Percentiles rank a stretch among this genome's conserved stretches.
phyloP scores from a whole-genome alignment of 2,329 filamentous ascomycete genomes.

The Sclerotinia nivalis region DNA sequence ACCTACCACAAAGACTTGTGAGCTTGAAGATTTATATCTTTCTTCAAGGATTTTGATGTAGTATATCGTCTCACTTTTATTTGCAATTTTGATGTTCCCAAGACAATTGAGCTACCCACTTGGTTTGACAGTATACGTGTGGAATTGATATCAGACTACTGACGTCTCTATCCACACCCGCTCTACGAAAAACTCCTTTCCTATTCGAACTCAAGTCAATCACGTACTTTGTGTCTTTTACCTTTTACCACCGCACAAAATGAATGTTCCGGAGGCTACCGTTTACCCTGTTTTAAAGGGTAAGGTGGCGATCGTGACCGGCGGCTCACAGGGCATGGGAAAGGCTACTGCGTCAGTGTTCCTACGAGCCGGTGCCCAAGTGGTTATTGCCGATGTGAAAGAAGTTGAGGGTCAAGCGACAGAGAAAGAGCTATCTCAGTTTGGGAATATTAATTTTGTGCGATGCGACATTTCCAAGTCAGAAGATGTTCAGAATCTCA shows the following conservation, averaged over 20 bases:
- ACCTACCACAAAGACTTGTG: neutral
- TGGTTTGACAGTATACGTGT: neutral
- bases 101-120: neutral
- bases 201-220: neutral
- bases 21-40: neutral
- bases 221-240: neutral
- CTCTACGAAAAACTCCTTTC: neutral
- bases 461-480: slow-evolving; percentile 22
- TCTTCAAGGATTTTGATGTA: neutral
- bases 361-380: slow-evolving; percentile 17
- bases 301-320: slow-evolving; percentile 31
- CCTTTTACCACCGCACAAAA: neutral
- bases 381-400: slow-evolving; percentile 19
- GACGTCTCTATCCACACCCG: neutral
- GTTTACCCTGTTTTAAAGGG: slow-evolving; percentile 24
- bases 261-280: slow-evolving; percentile 22
- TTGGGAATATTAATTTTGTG: slow-evolving; percentile 8
- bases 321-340: slow-evolving; percentile 43
- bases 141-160: neutral
- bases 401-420: slow-evolving; percentile 8
- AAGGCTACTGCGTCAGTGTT: slow-evolving; percentile 20
- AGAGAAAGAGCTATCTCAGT: slow-evolving; percentile 15
- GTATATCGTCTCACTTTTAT: neutral
- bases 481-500: slow-evolving; percentile 17
- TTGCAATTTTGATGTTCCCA: neutral